Conservation (phyloP, 176 grass and related monocot species). For the Carex pumila region DNA sequence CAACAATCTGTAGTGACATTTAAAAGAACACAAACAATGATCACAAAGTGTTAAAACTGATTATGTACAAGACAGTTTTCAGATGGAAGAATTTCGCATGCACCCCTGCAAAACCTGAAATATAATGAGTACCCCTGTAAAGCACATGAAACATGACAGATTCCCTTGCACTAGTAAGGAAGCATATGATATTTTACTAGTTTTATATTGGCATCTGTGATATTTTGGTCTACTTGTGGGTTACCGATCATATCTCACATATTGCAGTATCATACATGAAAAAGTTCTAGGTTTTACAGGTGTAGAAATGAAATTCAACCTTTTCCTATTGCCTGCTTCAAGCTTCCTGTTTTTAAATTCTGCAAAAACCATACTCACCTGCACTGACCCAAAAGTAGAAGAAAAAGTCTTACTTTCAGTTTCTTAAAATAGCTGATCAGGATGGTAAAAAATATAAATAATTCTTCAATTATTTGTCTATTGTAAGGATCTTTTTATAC, state of each 20-base stretch:
- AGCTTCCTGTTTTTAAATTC: not conserved
- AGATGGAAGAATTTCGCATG: not conserved
- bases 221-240: not conserved
- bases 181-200: not conserved
- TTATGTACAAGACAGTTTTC: not conserved
- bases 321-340: not conserved
- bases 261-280: not conserved
- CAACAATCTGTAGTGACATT: not conserved
- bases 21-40: not conserved
- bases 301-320: not conserved
- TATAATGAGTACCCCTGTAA: not conserved
- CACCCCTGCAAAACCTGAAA: not conserved
- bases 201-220: not conserved
- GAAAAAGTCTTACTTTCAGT: not conserved
- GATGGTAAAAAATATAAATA: not conserved
- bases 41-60: not conserved
- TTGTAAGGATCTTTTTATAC: not conserved
- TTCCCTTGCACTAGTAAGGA: not conserved
- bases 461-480: not conserved
- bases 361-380: not conserved
- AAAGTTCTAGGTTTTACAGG: not conserved
- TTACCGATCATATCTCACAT: not conserved
- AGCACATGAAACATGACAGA: not conserved
- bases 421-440: not conserved
- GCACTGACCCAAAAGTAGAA: slow-evolving; percentile 2